Conservation (phyloP, 2,329 filamentous ascomycete genomes). For the Botrytis porri region DNA sequence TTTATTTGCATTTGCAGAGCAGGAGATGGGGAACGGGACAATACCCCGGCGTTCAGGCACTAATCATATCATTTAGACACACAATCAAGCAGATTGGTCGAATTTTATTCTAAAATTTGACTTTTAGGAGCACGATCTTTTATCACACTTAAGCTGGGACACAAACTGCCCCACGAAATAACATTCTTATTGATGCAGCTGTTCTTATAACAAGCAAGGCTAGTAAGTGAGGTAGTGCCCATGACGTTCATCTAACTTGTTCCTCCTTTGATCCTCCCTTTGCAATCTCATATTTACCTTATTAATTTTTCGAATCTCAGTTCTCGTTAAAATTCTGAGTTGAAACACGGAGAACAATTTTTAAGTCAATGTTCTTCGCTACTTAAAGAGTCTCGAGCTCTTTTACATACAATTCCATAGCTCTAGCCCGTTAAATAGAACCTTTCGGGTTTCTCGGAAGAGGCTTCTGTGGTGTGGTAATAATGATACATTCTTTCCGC, state of each 20-base stretch:
- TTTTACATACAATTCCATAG: background rate
- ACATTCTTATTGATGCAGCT: background rate
- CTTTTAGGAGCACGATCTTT: background rate
- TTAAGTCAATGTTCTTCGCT: background rate
- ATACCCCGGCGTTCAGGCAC: conserved; percentile 10
- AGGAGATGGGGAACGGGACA: background rate
- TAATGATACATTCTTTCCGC: background rate
- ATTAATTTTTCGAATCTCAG: background rate
- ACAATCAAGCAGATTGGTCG: background rate
- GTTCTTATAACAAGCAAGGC: background rate
- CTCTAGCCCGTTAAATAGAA: background rate
- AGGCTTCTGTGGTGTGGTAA: background rate
- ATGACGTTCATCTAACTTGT: background rate
- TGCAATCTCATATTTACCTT: background rate
- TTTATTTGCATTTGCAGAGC: background rate
- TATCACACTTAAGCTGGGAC: background rate
- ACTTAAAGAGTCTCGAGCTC: background rate
- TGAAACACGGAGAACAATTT: background rate
- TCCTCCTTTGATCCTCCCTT: background rate
- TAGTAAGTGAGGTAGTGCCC: background rate
- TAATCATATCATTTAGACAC: background rate
- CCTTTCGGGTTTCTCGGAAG: background rate
- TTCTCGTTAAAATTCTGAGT: background rate
- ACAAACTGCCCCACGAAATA: background rate
- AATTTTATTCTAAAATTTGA: background rate